A percentile compares a stretch with the other conserved stretches of the same genome.
phyloP scores from a whole-genome alignment of 2,329 filamentous ascomycete genomes.

The Fusarium buharicum region DNA sequence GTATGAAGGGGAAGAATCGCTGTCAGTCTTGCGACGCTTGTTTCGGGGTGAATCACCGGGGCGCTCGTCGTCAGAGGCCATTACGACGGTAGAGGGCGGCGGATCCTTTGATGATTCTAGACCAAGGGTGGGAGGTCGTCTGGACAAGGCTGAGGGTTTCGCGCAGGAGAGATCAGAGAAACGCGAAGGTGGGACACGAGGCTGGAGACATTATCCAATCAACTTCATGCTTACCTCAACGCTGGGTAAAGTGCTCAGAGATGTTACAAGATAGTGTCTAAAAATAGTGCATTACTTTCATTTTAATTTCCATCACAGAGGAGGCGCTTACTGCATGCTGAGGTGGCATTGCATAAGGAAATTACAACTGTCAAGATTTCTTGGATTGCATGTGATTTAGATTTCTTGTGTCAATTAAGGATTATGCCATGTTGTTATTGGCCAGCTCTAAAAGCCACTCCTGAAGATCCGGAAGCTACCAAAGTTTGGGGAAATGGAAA shows the following conservation, averaged over 20 bases:
- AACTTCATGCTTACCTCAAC: slow-evolving; percentile 5
- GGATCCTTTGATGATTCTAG: slow-evolving; percentile 21
- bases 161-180: slow-evolving; percentile 10
- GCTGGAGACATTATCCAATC: slow-evolving; percentile 28
- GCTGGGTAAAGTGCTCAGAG: not conserved
- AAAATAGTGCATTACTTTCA: slow-evolving; percentile 23
- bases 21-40: slow-evolving; percentile 51
- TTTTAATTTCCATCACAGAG: slow-evolving; percentile 1
- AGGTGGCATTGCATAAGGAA: slow-evolving; percentile 10
- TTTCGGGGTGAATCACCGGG: slow-evolving; percentile 42
- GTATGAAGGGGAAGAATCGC: slow-evolving; percentile 45
- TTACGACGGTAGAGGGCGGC: slow-evolving; percentile 22
- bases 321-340: not conserved
- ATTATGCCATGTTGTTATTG: slow-evolving; percentile 31
- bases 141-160: slow-evolving; percentile 37
- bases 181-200: slow-evolving; percentile 27
- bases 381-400: too few relatives aligned
- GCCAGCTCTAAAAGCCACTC: slow-evolving; percentile 31
- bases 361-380: slow-evolving; percentile 16
- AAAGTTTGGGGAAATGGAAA: slow-evolving; percentile 36
- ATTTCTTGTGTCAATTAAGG: not conserved
- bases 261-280: slow-evolving; percentile 5
- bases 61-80: slow-evolving; percentile 47
- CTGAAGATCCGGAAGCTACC: slow-evolving; percentile 43
- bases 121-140: slow-evolving; percentile 25